phyloP scores from a whole-genome alignment of 768 basidiomycete genomes.

The Pleurotus ostreatus region DNA sequence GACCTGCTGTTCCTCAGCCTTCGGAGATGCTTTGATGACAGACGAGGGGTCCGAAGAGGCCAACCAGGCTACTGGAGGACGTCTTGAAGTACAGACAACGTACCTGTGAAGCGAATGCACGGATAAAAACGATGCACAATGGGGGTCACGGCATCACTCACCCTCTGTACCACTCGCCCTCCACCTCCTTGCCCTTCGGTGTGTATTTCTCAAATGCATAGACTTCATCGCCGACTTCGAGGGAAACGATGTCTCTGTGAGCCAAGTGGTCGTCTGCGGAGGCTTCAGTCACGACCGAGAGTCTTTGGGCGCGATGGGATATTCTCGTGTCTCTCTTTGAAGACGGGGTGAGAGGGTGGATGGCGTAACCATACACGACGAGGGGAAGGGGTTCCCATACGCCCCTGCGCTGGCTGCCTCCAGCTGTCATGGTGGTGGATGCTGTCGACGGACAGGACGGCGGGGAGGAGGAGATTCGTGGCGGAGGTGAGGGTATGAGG shows the following conservation, averaged over 20 bases:
- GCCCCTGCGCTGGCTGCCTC: constrained; percentile 11
- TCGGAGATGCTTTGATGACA: constrained; percentile 43
- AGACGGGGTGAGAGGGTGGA: constrained; percentile 76
- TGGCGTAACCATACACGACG: constrained; percentile 88
- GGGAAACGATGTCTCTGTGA: constrained; percentile 72
- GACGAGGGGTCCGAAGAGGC: constrained; percentile 55
- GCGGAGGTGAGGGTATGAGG: neutral
- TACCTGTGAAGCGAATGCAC: constrained; percentile 46
- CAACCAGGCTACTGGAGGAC: constrained; percentile 68
- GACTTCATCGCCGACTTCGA: constrained; percentile 95
- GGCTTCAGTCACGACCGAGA: constrained; percentile 59
- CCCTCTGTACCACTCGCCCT: constrained; percentile 93
- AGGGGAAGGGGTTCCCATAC: constrained; percentile 55
- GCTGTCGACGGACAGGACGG: neutral
- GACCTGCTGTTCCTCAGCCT: constrained; percentile 81
- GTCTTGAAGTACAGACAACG: constrained; percentile 78
- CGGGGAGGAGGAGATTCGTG: neutral
- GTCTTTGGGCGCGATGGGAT: constrained; percentile 46
- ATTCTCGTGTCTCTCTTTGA: constrained; percentile 63
- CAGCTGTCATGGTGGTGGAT: constrained; percentile 2
- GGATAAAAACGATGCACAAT: constrained; percentile 17
- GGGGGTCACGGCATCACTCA: constrained; percentile 31
- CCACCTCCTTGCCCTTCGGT: constrained; percentile 66
- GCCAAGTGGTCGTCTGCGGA: constrained; percentile 61
- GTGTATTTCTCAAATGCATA: constrained; percentile 95